Conservation (phyloP, 2,329 filamentous ascomycete species). For the Trichophyton rubrum region DNA sequence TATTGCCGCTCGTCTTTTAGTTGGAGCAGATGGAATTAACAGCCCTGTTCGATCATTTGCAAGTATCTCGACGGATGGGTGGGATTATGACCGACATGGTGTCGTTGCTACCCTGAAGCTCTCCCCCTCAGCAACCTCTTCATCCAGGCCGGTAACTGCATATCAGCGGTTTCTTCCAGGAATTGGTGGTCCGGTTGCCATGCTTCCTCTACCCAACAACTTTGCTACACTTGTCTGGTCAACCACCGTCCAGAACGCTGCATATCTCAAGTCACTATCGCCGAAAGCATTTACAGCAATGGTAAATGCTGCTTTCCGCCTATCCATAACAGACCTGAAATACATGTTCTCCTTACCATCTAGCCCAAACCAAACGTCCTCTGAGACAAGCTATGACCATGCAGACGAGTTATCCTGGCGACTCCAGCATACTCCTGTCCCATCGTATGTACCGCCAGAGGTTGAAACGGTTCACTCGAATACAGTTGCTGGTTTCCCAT, state of each 20-base stretch:
- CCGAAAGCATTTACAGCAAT: conserved; percentile 65
- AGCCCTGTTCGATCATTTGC: conserved; percentile 86
- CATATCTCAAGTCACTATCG: conserved; percentile 63
- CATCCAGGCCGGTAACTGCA: conserved; percentile 51
- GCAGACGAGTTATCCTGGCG: conserved; percentile 77
- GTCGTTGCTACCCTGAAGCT: conserved; percentile 80
- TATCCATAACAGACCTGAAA: conserved; percentile 63
- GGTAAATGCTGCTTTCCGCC: conserved; percentile 86
- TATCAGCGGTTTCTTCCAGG: conserved; percentile 93
- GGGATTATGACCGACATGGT: conserved; percentile 86
- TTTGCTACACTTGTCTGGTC: conserved; percentile 87
- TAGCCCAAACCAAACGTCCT: conserved; percentile 9
- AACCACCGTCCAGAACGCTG: conserved; percentile 68
- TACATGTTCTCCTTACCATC: conserved; percentile 60
- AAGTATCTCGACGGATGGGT: conserved; percentile 71
- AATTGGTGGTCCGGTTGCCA: conserved; percentile 63
- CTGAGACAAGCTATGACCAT: conserved; percentile 33
- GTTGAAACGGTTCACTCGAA: conserved; percentile 62
- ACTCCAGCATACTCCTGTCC: conserved; percentile 52
- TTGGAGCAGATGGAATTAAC: conserved; percentile 90
- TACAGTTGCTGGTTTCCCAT: conserved; percentile 76
- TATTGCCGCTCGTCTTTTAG: conserved; percentile 68
- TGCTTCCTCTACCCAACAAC: conserved; percentile 77
- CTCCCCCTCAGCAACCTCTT: conserved; percentile 33
- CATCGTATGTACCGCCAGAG: conserved; percentile 49